A percentile compares a stretch with the other conserved stretches of the same genome.
Evolutionary conservation across 1,284 basidiomycete genomes (phyloP).

Genomic region (Ganoderma lucidum): DNA sequence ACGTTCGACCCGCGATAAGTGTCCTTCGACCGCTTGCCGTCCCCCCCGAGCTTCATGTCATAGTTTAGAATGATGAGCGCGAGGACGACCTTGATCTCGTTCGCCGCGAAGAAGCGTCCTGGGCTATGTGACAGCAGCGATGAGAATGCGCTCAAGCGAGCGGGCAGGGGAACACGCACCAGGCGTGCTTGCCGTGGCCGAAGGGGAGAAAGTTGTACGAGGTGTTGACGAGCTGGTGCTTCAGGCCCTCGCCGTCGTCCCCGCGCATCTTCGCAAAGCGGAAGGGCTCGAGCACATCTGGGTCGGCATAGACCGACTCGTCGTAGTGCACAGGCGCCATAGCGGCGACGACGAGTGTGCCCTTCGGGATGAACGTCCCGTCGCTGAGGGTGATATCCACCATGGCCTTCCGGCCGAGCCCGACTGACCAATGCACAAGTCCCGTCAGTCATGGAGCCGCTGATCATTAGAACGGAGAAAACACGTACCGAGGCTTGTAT

Average conservation of each 20-base stretch:
- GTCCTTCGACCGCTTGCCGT: constrained; percentile 13
- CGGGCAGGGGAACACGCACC: constrained; percentile 22
- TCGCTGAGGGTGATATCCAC: not conserved
- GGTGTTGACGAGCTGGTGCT: constrained; percentile 44
- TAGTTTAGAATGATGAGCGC: constrained; percentile 52
- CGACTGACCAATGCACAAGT: constrained; percentile 12
- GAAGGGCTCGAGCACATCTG: constrained; percentile 39
- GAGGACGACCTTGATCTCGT: constrained; percentile 54
- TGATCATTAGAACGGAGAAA: not conserved
- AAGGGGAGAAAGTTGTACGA: constrained; percentile 36
- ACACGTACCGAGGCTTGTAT: constrained; percentile 38
- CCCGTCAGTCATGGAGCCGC: constrained; percentile 25
- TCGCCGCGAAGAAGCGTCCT: constrained; percentile 54
- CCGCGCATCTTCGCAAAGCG: constrained; percentile 52
- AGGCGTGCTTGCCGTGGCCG: constrained; percentile 38
- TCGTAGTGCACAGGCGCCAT: not conserved
- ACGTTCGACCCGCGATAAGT: not conserved
- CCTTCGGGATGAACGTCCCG: not conserved
- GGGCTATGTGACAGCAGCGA: constrained; percentile 37
- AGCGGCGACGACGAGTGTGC: not conserved
- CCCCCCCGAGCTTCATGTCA: constrained; percentile 38
- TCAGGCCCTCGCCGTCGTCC: constrained; percentile 26
- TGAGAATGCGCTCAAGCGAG: not conserved
- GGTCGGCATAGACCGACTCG: not conserved
- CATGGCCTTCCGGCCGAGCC: not conserved